Percentiles rank a stretch among this genome's conserved stretches.
phyloP scores from a whole-genome alignment of 768 basidiomycete genomes.

The Phlegmacium glaucopus region DNA sequence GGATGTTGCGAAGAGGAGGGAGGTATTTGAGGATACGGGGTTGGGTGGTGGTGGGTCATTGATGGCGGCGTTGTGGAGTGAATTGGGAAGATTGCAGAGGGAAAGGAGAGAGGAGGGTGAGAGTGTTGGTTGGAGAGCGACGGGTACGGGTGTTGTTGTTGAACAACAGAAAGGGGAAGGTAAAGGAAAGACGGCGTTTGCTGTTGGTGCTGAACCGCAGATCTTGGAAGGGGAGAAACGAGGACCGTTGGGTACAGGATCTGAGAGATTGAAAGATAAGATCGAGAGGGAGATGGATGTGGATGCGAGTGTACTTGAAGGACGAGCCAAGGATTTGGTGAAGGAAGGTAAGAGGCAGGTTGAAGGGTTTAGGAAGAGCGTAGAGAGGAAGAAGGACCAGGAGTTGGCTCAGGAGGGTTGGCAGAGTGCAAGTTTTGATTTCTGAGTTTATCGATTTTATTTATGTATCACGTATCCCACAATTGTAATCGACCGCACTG shows the following conservation, averaged over 20 bases:
- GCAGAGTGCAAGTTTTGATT: constrained; percentile 48
- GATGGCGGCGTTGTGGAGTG: constrained; percentile 66
- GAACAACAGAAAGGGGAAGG: constrained; percentile 37
- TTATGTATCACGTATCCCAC: no score
- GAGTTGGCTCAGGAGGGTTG: constrained; percentile 42
- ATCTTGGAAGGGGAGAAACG: constrained; percentile 64
- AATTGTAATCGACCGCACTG: no score
- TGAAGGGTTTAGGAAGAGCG: constrained; percentile 40
- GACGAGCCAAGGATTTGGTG: constrained; percentile 23
- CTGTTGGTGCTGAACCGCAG: constrained; percentile 74
- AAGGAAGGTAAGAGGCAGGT: constrained; percentile 34
- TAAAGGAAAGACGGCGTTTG: constrained; percentile 36
- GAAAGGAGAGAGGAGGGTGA: constrained; percentile 28
- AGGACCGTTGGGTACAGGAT: constrained; percentile 58
- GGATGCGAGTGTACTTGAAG: constrained; percentile 11
- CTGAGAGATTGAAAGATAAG: constrained; percentile 38
- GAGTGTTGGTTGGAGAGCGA: constrained; percentile 46
- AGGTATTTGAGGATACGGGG: constrained; percentile 67
- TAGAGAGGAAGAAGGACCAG: constrained; percentile 34
- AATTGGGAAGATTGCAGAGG: constrained; percentile 55
- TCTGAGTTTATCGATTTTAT: no score
- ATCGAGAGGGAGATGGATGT: constrained; percentile 23
- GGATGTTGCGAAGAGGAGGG: constrained; percentile 52
- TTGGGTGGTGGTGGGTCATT: constrained; percentile 44
- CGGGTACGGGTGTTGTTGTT: constrained; percentile 62